A percentile compares a stretch with the other conserved stretches of the same genome.
Conservation (phyloP, 2,329 filamentous ascomycete species). For the Ramichloridium luteum region DNA sequence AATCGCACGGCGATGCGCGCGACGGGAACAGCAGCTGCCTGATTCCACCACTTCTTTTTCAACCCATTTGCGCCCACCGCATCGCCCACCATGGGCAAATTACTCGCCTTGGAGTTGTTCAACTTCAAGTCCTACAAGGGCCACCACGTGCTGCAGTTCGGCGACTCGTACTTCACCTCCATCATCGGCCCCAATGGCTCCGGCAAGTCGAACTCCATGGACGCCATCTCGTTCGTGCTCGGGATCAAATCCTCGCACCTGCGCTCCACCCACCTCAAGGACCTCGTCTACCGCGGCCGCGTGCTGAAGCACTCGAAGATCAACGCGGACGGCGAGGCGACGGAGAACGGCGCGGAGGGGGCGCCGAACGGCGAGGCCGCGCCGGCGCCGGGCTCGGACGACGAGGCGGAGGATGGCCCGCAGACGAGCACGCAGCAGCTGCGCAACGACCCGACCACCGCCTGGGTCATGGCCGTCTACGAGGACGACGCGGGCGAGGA, state of each 20-base stretch:
- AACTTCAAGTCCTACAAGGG: slow-evolving; percentile 99
- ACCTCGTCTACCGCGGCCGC: slow-evolving; percentile 89
- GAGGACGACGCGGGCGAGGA: slow-evolving; percentile 93
- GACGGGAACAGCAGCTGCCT: no score
- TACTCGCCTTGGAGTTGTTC: slow-evolving; percentile 86
- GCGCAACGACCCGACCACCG: slow-evolving; percentile 71
- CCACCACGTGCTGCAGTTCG: slow-evolving; percentile 85
- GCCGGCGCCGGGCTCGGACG: slow-evolving; percentile 18
- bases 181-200: slow-evolving; percentile 99
- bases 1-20: no score
- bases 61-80: no score
- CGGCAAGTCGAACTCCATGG: slow-evolving; percentile 98
- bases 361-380: slow-evolving; percentile 42
- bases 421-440: slow-evolving; percentile 51
- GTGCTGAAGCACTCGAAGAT: slow-evolving; percentile 87
- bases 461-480: slow-evolving; percentile 99
- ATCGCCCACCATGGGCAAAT: slow-evolving; percentile 71
- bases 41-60: no score
- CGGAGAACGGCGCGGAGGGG: slow-evolving; percentile 26
- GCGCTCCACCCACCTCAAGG: slow-evolving; percentile 82
- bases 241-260: slow-evolving; percentile 98
- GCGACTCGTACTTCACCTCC: slow-evolving; percentile 96
- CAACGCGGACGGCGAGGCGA: slow-evolving; percentile 76
- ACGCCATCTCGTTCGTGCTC: slow-evolving; percentile 96
- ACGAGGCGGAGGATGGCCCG: slow-evolving; percentile 34